A percentile compares a stretch with the other conserved stretches of the same genome.
Evolutionary conservation across 164 flowering plant genomes (phyloP).

Genomic region (Saururus chinensis): DNA sequence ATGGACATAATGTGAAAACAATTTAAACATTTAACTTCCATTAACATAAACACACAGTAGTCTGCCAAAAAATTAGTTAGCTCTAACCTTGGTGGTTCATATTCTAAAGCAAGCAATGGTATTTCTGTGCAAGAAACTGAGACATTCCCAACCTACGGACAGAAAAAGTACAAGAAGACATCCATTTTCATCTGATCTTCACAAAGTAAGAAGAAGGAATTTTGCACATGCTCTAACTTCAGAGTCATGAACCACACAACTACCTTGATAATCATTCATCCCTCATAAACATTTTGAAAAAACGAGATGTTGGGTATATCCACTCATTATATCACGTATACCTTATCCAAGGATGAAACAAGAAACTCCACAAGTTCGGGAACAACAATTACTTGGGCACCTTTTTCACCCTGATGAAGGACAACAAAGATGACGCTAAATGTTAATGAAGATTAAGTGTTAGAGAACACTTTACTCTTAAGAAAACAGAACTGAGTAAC

Average conservation of each 20-base stretch:
- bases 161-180: not conserved
- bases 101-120: slow-evolving; percentile 75
- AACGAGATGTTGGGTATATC: not conserved
- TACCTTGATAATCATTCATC: not conserved
- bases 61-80: not conserved
- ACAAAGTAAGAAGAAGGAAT: not conserved
- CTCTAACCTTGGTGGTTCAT: slow-evolving; percentile 75
- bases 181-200: not conserved
- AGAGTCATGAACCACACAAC: too few relatives aligned
- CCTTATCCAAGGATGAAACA: slow-evolving; percentile 53
- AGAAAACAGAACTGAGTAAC: not conserved
- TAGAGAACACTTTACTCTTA: too few relatives aligned
- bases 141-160: slow-evolving; percentile 72
- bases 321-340: slow-evolving; percentile 2
- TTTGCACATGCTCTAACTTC: too few relatives aligned
- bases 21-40: not conserved
- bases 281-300: not conserved
- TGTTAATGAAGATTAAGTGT: not conserved
- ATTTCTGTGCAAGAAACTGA: slow-evolving; percentile 67
- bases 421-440: slow-evolving; percentile 2
- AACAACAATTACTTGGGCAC: slow-evolving; percentile 77
- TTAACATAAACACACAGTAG: not conserved
- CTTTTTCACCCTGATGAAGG: slow-evolving; percentile 57
- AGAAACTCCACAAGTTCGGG: slow-evolving; percentile 75
- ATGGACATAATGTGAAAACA: not conserved